Evolutionary conservation across 2,329 filamentous ascomycete species (phyloP).

Genomic region (Cercospora berteroae): DNA sequence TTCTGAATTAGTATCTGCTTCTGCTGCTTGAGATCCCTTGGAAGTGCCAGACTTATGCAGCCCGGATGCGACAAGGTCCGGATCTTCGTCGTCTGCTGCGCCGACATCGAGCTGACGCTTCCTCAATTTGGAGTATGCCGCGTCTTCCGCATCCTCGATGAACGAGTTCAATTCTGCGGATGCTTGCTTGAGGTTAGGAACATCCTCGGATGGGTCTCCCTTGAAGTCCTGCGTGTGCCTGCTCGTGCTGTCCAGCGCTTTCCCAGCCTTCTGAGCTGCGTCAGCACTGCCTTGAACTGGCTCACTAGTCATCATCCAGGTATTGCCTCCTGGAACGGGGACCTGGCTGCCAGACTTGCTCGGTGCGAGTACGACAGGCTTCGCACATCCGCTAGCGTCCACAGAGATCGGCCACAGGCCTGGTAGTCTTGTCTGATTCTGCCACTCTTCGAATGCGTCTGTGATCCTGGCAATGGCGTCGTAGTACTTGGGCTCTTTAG

Average conservation of each 20-base stretch:
- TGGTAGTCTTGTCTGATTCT: conserved; percentile 67
- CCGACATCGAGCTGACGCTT: conserved; percentile 10
- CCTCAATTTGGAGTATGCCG: background rate
- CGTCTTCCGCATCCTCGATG: background rate
- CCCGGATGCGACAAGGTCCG: conserved; percentile 1
- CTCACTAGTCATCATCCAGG: conserved; percentile 24
- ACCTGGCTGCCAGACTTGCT: conserved; percentile 18
- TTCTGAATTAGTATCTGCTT: background rate
- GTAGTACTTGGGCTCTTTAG: conserved; percentile 77
- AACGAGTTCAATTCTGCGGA: conserved; percentile 7
- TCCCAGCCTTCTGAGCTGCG: conserved; percentile 15
- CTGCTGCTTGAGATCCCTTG: background rate
- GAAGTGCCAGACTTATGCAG: background rate
- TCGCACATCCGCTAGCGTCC: conserved; percentile 77
- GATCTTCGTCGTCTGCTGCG: background rate
- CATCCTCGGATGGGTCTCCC: conserved; percentile 5
- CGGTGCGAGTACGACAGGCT: conserved; percentile 28
- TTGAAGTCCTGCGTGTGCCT: conserved; percentile 2
- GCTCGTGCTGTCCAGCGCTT: conserved; percentile 7
- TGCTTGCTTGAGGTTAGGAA: conserved; percentile 10
- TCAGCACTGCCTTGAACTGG: conserved; percentile 18
- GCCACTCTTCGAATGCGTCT: conserved; percentile 71
- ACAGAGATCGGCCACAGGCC: conserved; percentile 78
- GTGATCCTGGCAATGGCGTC: conserved; percentile 86
- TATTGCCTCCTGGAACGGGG: conserved; percentile 26